A percentile compares a stretch with the other conserved stretches of the same genome.
Evolutionary conservation across 352 stramenopile genomes (phyloP).

Genomic region (Phytophthora megakarya): DNA sequence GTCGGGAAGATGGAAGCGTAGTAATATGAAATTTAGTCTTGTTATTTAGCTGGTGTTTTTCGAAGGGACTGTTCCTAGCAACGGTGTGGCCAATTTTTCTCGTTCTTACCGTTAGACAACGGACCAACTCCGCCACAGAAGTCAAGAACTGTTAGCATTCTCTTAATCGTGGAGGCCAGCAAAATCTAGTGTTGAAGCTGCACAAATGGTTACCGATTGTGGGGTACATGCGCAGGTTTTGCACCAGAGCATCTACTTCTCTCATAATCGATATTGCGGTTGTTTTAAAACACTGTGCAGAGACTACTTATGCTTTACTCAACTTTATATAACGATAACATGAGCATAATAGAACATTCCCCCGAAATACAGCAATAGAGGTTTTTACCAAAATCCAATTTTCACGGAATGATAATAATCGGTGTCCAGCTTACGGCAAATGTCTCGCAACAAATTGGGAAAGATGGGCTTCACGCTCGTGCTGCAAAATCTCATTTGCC

Average conservation of each 20-base stretch:
- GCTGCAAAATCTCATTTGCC: constrained; percentile 27
- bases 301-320: background rate
- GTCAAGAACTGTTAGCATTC: too few species aligned
- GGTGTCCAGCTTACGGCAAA: constrained; percentile 14
- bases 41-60: too few species aligned
- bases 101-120: too few species aligned
- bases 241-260: constrained; percentile 4
- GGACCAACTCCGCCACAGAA: too few species aligned
- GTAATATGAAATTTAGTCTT: too few species aligned
- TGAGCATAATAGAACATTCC: background rate
- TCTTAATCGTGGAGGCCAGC: too few species aligned
- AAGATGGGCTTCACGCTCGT: constrained; percentile 11
- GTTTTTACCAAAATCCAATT: constrained; percentile 14
- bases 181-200: too few species aligned
- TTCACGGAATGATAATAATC: constrained; percentile 19
- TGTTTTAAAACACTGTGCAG: background rate
- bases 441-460: constrained; percentile 6
- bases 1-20: background rate
- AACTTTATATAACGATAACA: constrained; percentile 1
- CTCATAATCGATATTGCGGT: background rate
- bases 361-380: background rate
- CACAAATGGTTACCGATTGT: constrained; percentile 15
- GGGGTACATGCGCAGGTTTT: constrained; percentile 9
- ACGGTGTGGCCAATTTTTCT: too few species aligned
- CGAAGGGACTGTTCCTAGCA: too few species aligned